phyloP scores from a whole-genome alignment of 202 grass and related monocot species.

The Setaria viridis region DNA sequence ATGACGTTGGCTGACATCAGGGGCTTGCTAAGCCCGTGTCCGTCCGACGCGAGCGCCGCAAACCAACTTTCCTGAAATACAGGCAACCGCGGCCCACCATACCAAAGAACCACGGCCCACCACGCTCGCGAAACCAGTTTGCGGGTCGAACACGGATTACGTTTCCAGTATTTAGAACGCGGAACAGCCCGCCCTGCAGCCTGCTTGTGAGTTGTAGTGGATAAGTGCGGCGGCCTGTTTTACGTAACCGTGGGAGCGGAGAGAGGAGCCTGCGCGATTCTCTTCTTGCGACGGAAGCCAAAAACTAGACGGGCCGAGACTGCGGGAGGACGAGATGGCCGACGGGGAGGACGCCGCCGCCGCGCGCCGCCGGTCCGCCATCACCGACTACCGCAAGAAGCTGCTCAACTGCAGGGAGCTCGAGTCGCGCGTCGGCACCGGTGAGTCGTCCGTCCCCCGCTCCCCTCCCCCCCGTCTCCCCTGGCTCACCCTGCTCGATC shows the following conservation, averaged over 20 bases:
- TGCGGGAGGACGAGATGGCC: slow-evolving; percentile 46
- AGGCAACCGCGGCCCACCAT: not conserved
- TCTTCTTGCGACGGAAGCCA: slow-evolving; percentile 64
- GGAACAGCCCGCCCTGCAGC: not conserved
- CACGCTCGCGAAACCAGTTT: not conserved
- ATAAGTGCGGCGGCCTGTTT: not conserved
- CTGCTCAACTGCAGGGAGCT: slow-evolving; percentile 90
- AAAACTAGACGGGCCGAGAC: not conserved
- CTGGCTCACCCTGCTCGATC: not conserved
- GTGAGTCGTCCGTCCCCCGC: slow-evolving; percentile 35
- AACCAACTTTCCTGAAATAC: no score
- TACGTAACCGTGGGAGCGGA: slow-evolving; percentile 27
- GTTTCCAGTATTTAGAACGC: slow-evolving; percentile 2
- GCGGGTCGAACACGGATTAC: not conserved
- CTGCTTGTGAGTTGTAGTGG: not conserved
- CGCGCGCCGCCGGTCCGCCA: slow-evolving; percentile 53
- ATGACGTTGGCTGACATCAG: no score
- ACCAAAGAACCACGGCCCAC: not conserved
- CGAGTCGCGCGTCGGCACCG: slow-evolving; percentile 79
- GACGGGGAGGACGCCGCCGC: slow-evolving; percentile 72
- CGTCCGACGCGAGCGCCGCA: no score
- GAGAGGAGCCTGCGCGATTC: slow-evolving; percentile 2
- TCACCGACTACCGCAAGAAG: slow-evolving; percentile 89
- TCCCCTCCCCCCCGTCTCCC: not conserved
- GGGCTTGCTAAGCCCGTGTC: no score